Conservation (phyloP, 441 rosid species). For the Mallotus japonicus region DNA sequence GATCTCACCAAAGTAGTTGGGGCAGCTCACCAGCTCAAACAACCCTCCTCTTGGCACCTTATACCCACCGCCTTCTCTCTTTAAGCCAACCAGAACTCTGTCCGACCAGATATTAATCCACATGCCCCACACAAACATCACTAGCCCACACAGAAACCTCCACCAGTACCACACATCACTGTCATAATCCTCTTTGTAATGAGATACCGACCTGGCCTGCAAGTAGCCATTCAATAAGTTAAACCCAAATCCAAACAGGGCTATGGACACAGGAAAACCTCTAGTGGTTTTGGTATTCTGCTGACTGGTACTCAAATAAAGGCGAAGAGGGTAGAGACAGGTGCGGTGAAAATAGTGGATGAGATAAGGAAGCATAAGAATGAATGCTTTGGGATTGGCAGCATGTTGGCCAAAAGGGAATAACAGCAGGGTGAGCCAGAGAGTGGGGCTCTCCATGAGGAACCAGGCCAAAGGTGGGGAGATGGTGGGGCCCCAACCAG, state of each 20-base stretch:
- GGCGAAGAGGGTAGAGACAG: slow-evolving; percentile 71
- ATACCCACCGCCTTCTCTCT: slow-evolving; percentile 59
- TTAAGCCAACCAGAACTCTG: slow-evolving; percentile 52
- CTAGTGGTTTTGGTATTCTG: not conserved
- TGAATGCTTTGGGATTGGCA: slow-evolving; percentile 50
- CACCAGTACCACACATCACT: slow-evolving; percentile 51
- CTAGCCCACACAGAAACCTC: slow-evolving; percentile 48
- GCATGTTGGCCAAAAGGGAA: slow-evolving; percentile 62
- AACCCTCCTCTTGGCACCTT: slow-evolving; percentile 43
- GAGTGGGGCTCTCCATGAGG: slow-evolving; percentile 82
- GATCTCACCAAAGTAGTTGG: slow-evolving; percentile 81
- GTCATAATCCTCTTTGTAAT: slow-evolving; percentile 57
- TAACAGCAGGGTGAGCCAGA: slow-evolving; percentile 63
- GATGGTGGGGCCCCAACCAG: slow-evolving; percentile 86
- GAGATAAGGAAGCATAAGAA: slow-evolving; percentile 62
- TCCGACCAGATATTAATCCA: slow-evolving; percentile 59
- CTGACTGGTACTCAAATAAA: slow-evolving; percentile 28
- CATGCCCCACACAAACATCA: slow-evolving; percentile 57
- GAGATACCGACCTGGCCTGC: slow-evolving; percentile 79
- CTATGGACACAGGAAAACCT: slow-evolving; percentile 53
- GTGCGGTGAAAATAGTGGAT: slow-evolving; percentile 83
- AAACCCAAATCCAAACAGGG: slow-evolving; percentile 58
- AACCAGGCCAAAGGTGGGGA: slow-evolving; percentile 81
- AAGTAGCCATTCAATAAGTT: slow-evolving; percentile 70
- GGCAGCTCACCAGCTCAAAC: slow-evolving; percentile 77